Evolutionary conservation across 2,329 filamentous ascomycete species (phyloP).

Genomic region (Paracamarosporium sp.): DNA sequence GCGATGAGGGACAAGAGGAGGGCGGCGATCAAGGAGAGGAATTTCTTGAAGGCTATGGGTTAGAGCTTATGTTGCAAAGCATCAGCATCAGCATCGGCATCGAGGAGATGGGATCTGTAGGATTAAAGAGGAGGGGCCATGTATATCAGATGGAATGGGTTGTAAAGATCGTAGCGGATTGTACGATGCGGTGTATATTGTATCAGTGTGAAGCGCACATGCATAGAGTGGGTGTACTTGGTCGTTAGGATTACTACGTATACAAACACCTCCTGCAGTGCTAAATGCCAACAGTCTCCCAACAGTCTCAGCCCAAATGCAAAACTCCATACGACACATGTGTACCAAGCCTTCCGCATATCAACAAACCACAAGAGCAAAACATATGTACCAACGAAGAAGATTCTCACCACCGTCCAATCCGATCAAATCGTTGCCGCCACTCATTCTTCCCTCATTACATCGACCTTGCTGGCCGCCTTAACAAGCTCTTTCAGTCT

Average conservation of each 20-base stretch:
- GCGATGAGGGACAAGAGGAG: conserved; percentile 78
- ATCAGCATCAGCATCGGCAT: neutral
- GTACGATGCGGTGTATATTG: conserved; percentile 9
- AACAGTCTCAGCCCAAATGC: neutral
- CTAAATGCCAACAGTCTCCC: neutral
- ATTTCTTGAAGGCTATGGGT: conserved; percentile 82
- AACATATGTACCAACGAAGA: neutral
- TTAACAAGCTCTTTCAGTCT: conserved; percentile 73
- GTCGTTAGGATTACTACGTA: neutral
- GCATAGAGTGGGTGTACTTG: neutral
- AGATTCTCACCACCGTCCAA: neutral
- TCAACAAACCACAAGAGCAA: neutral
- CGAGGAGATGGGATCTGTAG: neutral
- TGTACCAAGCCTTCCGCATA: neutral
- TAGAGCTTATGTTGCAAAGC: conserved; percentile 26
- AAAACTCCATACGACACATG: neutral
- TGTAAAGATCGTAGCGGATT: neutral
- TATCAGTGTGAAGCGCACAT: neutral
- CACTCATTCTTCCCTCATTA: neutral
- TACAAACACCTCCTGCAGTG: neutral
- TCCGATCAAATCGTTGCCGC: neutral
- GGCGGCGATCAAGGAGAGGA: conserved; percentile 80
- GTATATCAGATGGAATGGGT: neutral
- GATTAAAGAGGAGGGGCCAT: neutral
- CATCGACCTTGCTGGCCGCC: conserved; percentile 23